Base-by-base conservation (phyloP, 2,329 filamentous ascomycete species). In the Aspergillus bombycis region DNA sequence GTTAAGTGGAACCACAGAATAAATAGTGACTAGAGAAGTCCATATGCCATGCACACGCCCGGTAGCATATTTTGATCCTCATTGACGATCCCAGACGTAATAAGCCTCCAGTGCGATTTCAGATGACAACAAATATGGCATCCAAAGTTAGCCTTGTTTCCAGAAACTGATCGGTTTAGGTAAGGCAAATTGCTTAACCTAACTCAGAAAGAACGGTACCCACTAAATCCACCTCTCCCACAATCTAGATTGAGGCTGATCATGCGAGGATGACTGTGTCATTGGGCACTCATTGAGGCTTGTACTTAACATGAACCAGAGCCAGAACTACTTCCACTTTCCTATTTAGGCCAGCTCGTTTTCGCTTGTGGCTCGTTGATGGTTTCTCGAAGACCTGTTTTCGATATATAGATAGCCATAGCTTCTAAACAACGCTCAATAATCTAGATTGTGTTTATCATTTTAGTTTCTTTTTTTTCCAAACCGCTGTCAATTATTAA, bases 311-410 rank as follows among this genome's bases (percentile, higher is more conserved):
- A 2, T 53, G 21, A 55, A 55, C 26, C 34, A 30, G 19, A 46
- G 14, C 45, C 32, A 36, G 19, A 50, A 46, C 38, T 36, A 38
- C 26, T 32, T n/a, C 14, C 56, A 61, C 46, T 59, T 68, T 45
- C 53, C 67, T 58, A 23, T 53, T 62, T 63, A 14, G 45, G 68
- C 52, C 56, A 63, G 23, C 64, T 71, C 69, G 69, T 70, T 70
- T 67, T 71, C 68, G 68, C 66, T 68, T 65, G 23, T n/a, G 21
- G 12, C n/a, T 63, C 54, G 30, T 21, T 46, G 23, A 30, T 32
- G n/a, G 26, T 30, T 16, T 43, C 38, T 54, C 10, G 9, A 5
- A 45, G 32, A 12, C 32, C 41, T 34, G 32, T 12, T 54, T 16
- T 19, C 41, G 7, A 26, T 58, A 59, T 62, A 64, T 64, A 64